Evolutionary conservation across 768 basidiomycete genomes (phyloP).

Genomic region (Mycena vitilis): DNA sequence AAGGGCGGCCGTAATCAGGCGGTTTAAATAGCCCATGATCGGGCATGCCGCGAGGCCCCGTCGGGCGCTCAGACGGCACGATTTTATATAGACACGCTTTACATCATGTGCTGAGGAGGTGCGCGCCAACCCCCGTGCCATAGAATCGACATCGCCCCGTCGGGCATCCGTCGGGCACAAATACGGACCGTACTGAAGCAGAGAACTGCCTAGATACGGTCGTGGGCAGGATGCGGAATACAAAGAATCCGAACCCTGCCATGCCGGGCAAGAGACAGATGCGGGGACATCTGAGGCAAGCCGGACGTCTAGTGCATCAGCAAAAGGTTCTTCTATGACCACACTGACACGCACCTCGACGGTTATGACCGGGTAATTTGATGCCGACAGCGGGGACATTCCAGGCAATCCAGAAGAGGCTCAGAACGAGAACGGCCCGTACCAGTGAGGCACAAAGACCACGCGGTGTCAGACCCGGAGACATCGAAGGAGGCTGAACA

Average conservation of each 20-base stretch:
- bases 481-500: too few species aligned
- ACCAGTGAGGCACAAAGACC: too few species aligned
- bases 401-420: too few species aligned
- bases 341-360: not conserved
- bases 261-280: not conserved
- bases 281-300: not conserved
- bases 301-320: not conserved
- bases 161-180: slow-evolving; percentile 6
- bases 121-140: slow-evolving; percentile 6
- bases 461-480: too few species aligned
- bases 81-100: not conserved
- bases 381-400: too few species aligned
- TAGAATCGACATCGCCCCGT: slow-evolving; percentile 9
- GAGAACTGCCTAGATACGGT: not conserved
- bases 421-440: too few species aligned
- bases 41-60: slow-evolving; percentile 3
- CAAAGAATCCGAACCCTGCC: not conserved
- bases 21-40: not conserved
- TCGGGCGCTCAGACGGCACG: not conserved
- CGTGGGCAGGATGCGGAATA: not conserved
- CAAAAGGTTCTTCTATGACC: not conserved
- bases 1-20: too few species aligned
- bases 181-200: not conserved
- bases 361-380: not conserved
- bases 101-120: slow-evolving; percentile 10